Base-by-base conservation (phyloP, 306 rosid genomes). In the Casuarina glauca region DNA sequence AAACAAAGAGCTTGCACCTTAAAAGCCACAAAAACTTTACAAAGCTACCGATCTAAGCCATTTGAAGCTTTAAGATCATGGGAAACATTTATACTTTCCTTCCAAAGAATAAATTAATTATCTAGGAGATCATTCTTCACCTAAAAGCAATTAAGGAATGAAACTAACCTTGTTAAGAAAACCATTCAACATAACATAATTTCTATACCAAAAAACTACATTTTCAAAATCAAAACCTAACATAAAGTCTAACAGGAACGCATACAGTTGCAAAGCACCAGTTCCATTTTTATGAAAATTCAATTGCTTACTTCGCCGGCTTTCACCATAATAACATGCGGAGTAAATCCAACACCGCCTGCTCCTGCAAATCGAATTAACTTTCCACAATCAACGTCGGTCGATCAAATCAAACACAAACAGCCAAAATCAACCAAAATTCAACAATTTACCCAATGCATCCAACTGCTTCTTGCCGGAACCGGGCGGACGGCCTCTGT, bases 401-500 rank as follows among this genome's bases (percentile, higher is more conserved):
- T 77, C 32, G 6, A 17, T 58, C 70, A 20, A 51, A 36, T 16
- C 50, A 32, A 5, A 1, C 55, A 44, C 46, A 45, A 72, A 19
- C 32, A 41, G 35, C 11, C 39, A 1, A 0, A 68, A 46, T 1
- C 12, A 20, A 12, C 2, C 7, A 76, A 32, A 79, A 26, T n/a
- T 26, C 32, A 42, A 71, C 2, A 46, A 9, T 46, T 8, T 52
- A 92, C 98, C 97, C 58, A 85, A 73, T 0, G 90, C 86, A 12
- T 90, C 91, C 72, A 87, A 46, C 49, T 89, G 95, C 74, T 85
- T 95, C 84, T 88, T 91, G 15, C 89, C 91, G 0, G 97, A 92
- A 38, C 98, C 90, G 0, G 89, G 92, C 0, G 97, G 98, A 41
- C 98, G 78, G 36, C 98, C 98, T 11, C 98, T 67, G n/a, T 82